Evolutionary conservation across 768 basidiomycete genomes (phyloP), one percentile per base, ranked within the genome.

Genomic region (Suillus spraguei): DNA sequence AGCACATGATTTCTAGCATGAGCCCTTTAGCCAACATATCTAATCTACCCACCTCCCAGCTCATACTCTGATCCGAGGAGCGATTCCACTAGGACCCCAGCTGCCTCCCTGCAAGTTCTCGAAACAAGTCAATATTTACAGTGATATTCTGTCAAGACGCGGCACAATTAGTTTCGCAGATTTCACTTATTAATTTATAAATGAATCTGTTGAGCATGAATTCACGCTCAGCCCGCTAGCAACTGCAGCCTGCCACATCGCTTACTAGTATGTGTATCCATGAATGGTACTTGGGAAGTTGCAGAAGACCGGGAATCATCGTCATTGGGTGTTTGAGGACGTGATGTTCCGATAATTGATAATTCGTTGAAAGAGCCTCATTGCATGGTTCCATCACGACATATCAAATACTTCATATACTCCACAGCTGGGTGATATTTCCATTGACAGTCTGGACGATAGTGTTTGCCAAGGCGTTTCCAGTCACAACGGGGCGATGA

Each of bases 61-160:
- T 46, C n/a, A 28, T 28, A 28, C 28, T 28, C 50, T 49, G 47
- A 49, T 52, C 50, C 50, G 50, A 52, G 50, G 28, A 52, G 28
- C 16, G 0, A 3, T 50, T 50, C 9, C 16, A 32, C 9, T 32
- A 20, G 32, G 32, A 53, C 52, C 32, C 50, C 32, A 20, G 20
- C 20, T 10, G 1, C n/a, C n/a, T n/a, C n/a, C 24, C 9, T 13
- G 24, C 3, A 14, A 49, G 47, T 24, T 11, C 24, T 49, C 16
- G 6, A 16, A 49, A 49, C 6, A 16, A 49, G 24, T 49, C 13
- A 22, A 47, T 11, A 47, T 16, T 13, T 5, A 13, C 14, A 14
- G 47, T 14, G 47, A 24, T 24, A 5, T 24, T 14, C 14, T 16
- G 13, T 49, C 8, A 28, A 16, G 24, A 16, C 47, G 47, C 16